Percentiles rank a stretch among this genome's conserved stretches.
Conservation (phyloP, 306 rosid species). For the Macrotyloma uniflorum region DNA sequence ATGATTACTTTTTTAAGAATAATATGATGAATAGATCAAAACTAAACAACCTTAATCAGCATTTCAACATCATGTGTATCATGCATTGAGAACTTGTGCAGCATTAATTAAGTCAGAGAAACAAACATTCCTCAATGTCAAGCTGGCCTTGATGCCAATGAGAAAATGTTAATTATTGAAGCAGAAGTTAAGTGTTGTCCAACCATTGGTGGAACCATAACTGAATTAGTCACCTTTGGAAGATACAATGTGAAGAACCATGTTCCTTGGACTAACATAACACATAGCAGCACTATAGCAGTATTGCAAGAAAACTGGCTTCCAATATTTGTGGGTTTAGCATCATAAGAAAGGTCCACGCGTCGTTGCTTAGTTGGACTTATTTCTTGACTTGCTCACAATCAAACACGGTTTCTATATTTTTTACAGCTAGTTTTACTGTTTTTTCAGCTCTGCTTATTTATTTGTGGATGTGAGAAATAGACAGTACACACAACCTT, state of each 20-base stretch:
- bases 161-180: not conserved
- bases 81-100: constrained; percentile 32
- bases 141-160: not conserved
- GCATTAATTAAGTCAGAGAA: constrained; percentile 17
- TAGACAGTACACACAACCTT: not conserved
- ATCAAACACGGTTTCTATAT: constrained; percentile 34
- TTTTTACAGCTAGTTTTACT: constrained; percentile 9
- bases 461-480: constrained; percentile 1
- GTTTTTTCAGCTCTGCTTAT: constrained; percentile 1
- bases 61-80: constrained; percentile 43
- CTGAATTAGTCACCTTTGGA: constrained; percentile 34
- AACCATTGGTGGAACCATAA: constrained; percentile 34
- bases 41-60: not conserved
- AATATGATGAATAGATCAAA: constrained; percentile 6
- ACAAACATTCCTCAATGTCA: constrained; percentile 32
- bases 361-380: constrained; percentile 74
- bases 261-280: constrained; percentile 27
- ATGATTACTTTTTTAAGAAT: not conserved
- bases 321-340: constrained; percentile 50
- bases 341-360: constrained; percentile 61
- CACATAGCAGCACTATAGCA: constrained; percentile 12
- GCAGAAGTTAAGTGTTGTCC: not conserved
- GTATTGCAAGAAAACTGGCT: constrained; percentile 56
- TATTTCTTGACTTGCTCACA: constrained; percentile 43
- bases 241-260: constrained; percentile 32